These are phyloP conservation scores for Simplicillium aogashimaense DNA, from an alignment of 2,329 filamentous ascomycete species.

Conservation along the genomic window DNA sequence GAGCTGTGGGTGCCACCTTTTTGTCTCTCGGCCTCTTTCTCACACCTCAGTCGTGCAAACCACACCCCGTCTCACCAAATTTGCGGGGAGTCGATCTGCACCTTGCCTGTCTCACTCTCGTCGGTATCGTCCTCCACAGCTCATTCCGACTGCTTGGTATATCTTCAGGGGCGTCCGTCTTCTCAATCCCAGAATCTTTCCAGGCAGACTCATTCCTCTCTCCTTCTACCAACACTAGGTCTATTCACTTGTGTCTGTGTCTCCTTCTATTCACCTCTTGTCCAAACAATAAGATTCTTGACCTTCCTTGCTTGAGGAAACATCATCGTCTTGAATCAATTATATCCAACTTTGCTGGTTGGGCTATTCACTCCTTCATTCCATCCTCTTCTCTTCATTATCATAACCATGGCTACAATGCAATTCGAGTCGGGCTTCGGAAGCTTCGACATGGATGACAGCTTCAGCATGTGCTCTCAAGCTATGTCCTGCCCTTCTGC, in stretches of 20 bases:
- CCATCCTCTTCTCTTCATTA: conserved; percentile 3
- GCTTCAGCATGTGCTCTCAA: conserved; percentile 26
- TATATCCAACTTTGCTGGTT: conserved; percentile 5
- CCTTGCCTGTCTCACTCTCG: conserved; percentile 22
- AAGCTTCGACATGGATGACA: conserved; percentile 27
- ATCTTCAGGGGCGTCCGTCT: conserved; percentile 29
- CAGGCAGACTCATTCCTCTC: conserved; percentile 4
- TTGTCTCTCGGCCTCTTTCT: conserved; percentile 25
- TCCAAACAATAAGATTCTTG: conserved; percentile 3
- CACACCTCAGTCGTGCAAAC: conserved; percentile 2
- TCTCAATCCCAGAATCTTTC: conserved; percentile 11
- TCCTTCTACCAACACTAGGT: background rate
- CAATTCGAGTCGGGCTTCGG: conserved; percentile 27
- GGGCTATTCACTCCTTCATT: conserved; percentile 4
- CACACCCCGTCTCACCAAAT: conserved; percentile 17
- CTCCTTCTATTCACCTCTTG: conserved; percentile 7
- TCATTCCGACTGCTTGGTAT: conserved; percentile 29
- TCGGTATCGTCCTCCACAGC: conserved; percentile 19
- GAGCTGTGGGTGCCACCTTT: conserved; percentile 12
- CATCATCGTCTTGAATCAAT: too few relatives aligned
- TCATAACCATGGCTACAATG: conserved; percentile 16
- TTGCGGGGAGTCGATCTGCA: conserved; percentile 21
- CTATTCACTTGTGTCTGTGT: conserved; percentile 1
- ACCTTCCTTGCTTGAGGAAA: background rate
- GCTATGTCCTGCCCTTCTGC: conserved; percentile 24